Evolutionary conservation across 2,329 filamentous ascomycete genomes (phyloP).

Genomic region (Colletotrichum higginsianum): DNA sequence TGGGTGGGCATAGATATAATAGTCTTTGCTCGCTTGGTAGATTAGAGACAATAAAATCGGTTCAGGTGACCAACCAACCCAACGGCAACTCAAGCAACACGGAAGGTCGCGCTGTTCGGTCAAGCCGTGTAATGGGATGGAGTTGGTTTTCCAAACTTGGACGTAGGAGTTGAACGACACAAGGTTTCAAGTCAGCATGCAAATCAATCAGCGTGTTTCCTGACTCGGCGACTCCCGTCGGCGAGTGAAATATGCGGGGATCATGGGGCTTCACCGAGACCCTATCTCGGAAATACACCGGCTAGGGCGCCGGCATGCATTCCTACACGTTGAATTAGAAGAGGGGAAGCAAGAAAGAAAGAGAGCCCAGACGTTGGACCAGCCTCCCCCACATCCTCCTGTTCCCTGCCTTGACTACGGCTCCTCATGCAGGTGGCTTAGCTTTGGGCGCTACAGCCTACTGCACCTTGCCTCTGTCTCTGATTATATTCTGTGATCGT

Average conservation of each 20-base stretch:
- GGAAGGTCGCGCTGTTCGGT: no score
- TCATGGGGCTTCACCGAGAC: not conserved
- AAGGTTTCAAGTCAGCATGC: not conserved
- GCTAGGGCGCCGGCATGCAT: constrained; percentile 1
- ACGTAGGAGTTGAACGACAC: not conserved
- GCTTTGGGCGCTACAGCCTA: constrained; percentile 29
- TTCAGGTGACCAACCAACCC: not conserved
- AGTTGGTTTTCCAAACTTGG: not conserved
- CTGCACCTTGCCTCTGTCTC: constrained; percentile 23
- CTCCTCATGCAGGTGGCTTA: constrained; percentile 38
- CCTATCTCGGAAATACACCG: constrained; percentile 33
- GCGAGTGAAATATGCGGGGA: constrained; percentile 3
- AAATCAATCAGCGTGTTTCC: not conserved
- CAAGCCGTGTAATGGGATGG: not conserved
- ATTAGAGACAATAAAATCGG: not conserved
- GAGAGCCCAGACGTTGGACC: constrained; percentile 1
- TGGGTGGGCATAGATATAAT: not conserved
- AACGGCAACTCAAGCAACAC: not conserved
- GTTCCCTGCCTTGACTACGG: constrained; percentile 27
- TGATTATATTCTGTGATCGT: not conserved
- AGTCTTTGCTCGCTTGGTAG: not conserved
- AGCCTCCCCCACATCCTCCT: constrained; percentile 33
- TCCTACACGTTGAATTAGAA: not conserved
- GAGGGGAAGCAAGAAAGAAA: not conserved
- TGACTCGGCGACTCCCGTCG: constrained; percentile 1